phyloP scores from a whole-genome alignment of 129 eudicot species.

The Centaurea solstitialis region DNA sequence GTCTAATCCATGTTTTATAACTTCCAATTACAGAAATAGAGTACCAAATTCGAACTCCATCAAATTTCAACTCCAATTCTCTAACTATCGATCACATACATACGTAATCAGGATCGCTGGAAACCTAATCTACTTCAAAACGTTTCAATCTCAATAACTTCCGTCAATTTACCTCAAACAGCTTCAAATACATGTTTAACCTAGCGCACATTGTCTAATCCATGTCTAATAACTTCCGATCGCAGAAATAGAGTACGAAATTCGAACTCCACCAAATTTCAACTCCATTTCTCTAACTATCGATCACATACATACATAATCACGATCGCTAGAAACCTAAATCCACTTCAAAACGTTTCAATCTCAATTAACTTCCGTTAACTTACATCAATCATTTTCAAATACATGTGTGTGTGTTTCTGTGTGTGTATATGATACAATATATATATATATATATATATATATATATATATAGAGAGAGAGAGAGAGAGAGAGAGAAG shows the following conservation, averaged over 20 bases:
- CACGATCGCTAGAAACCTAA: background rate
- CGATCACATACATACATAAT: background rate
- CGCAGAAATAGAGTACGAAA: background rate
- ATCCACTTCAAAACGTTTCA: constrained; percentile 10
- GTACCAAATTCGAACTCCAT: background rate
- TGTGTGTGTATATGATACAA: background rate
- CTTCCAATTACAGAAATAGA: background rate
- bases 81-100: background rate
- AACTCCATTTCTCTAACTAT: background rate
- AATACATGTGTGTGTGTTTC: background rate
- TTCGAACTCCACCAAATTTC: background rate
- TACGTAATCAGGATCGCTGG: background rate
- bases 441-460: too few relatives aligned
- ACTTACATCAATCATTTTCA: constrained; percentile 1
- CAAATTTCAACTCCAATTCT: constrained; percentile 4
- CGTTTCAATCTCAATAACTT: background rate
- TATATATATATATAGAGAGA: too few relatives aligned
- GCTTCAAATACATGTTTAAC: constrained; percentile 5
- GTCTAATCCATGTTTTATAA: background rate
- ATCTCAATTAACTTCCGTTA: background rate
- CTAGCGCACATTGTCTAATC: constrained; percentile 13
- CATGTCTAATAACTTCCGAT: background rate
- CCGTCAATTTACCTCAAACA: background rate
- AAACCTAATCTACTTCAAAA: constrained; percentile 8
- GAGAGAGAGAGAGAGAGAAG: background rate